Evolutionary conservation across 441 rosid genomes (phyloP).

Genomic region (Gossypium lobatum): DNA sequence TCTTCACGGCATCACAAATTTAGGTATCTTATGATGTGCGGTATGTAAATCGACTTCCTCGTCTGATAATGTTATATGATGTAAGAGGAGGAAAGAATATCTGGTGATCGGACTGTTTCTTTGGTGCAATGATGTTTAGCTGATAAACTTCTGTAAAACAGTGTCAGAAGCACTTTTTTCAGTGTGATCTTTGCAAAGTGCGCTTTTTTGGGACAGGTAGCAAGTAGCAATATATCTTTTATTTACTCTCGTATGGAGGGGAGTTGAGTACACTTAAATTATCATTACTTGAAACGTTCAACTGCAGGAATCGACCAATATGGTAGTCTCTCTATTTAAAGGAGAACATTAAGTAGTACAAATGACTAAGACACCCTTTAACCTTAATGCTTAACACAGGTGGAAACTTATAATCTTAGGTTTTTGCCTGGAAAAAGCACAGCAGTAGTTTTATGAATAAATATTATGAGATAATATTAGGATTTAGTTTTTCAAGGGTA

Average conservation of each 20-base stretch:
- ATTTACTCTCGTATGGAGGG: not conserved
- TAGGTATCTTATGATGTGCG: not conserved
- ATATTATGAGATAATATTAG: not conserved
- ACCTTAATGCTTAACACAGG: not conserved
- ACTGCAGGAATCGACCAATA: not conserved
- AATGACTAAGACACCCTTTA: not conserved
- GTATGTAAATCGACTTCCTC: not conserved
- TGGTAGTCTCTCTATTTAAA: not conserved
- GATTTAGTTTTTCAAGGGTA: not conserved
- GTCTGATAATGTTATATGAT: not conserved
- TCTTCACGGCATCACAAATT: conserved; percentile 15
- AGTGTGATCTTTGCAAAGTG: not conserved
- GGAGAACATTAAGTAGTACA: not conserved
- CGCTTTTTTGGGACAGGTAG: not conserved
- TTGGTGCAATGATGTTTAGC: not conserved
- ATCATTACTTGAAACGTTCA: not conserved
- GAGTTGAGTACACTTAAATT: not conserved
- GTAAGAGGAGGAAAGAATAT: not conserved
- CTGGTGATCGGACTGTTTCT: not conserved
- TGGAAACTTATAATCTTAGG: conserved; percentile 4
- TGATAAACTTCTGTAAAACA: not conserved
- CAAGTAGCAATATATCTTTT: not conserved
- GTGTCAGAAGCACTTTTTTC: not conserved
- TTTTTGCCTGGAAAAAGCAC: not conserved
- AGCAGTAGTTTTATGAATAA: not conserved